Evolutionary conservation across 2,329 filamentous ascomycete species (phyloP).

Genomic region (Dendryphion nanum): DNA sequence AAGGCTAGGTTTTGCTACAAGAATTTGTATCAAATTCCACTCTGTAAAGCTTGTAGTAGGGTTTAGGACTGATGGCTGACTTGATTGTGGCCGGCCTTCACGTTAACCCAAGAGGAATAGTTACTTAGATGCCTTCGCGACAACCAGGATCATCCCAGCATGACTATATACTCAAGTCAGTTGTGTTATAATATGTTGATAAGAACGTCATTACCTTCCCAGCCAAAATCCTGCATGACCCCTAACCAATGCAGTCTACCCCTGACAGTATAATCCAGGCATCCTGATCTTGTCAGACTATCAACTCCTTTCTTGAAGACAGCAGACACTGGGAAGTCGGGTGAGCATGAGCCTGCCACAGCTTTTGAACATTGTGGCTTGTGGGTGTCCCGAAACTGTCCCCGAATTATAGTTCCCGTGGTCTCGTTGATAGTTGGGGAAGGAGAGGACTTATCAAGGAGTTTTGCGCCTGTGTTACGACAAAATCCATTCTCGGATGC

Average conservation of each 20-base stretch:
- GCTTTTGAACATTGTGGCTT: too few species aligned
- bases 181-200: neutral
- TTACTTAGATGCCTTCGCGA: neutral
- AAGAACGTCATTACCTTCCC: slow-evolving; percentile 57
- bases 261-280: slow-evolving; percentile 61
- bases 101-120: neutral
- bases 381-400: neutral
- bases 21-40: neutral
- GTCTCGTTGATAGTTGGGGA: neutral
- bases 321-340: slow-evolving; percentile 30
- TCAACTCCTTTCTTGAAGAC: slow-evolving; percentile 32
- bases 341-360: neutral
- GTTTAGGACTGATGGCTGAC: neutral
- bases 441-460: neutral
- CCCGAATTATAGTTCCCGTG: neutral
- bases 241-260: slow-evolving; percentile 66
- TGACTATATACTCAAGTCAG: neutral
- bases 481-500: slow-evolving; percentile 29
- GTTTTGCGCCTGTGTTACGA: neutral
- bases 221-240: slow-evolving; percentile 67
- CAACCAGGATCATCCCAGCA: neutral
- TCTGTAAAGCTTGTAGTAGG: neutral
- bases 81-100: neutral
- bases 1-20: too few species aligned
- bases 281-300: slow-evolving; percentile 44